phyloP scores from a whole-genome alignment of 108 stramenopile species.

The Conticribra guillardii region DNA sequence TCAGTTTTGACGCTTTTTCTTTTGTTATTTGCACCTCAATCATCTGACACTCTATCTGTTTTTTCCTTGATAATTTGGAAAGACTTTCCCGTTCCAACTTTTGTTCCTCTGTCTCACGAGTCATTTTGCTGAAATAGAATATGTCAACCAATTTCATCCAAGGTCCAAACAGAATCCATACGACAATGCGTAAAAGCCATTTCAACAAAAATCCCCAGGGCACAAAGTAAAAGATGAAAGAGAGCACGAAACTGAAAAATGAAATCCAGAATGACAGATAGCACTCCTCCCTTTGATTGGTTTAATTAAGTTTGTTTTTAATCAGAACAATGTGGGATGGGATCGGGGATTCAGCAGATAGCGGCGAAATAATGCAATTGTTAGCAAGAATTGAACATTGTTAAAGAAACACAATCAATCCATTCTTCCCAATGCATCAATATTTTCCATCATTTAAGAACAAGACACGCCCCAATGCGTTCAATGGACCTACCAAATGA shows the following conservation, averaged over 20 bases:
- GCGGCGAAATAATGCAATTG: too few relatives aligned
- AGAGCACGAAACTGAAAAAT: constrained; percentile 50
- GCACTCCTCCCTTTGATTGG: constrained; percentile 83
- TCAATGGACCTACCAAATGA: too few relatives aligned
- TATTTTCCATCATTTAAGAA: too few relatives aligned
- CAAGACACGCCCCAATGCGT: too few relatives aligned
- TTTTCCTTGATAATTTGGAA: constrained; percentile 15
- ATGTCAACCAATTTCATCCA: constrained; percentile 84
- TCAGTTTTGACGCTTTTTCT: constrained; percentile 70
- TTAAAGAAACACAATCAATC: too few relatives aligned
- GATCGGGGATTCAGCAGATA: too few relatives aligned
- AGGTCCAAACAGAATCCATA: constrained; percentile 74
- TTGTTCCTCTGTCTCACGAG: constrained; percentile 55
- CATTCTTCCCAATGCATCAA: too few relatives aligned
- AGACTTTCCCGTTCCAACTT: constrained; percentile 29
- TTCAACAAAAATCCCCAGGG: constrained; percentile 69
- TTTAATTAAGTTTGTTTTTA: too few relatives aligned
- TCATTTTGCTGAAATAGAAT: constrained; percentile 53
- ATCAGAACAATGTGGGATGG: too few relatives aligned
- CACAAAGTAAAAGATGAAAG: constrained; percentile 62
- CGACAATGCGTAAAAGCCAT: constrained; percentile 68
- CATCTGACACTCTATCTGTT: constrained; percentile 35
- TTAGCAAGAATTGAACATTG: too few relatives aligned
- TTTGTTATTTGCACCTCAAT: constrained; percentile 45
- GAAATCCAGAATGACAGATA: constrained; percentile 76